Percentiles rank a stretch among this genome's conserved stretches.
Evolutionary conservation across 164 flowering plant species (phyloP).

Genomic region (Sedum album): DNA sequence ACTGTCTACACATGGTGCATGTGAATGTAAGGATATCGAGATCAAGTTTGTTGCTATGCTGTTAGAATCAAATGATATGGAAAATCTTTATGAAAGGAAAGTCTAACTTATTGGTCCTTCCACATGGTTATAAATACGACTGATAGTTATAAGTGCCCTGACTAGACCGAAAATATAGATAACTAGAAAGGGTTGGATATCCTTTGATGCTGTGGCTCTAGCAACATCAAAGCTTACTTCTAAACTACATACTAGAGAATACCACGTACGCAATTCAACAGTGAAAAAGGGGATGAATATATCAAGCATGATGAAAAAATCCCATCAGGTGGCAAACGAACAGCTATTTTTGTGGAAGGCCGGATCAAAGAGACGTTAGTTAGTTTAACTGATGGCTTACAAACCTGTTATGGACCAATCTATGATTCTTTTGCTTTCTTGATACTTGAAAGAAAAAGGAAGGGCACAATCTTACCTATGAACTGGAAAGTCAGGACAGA

Average conservation of each 20-base stretch:
- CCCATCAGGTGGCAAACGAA: neutral
- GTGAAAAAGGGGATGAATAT: neutral
- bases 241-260: neutral
- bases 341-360: neutral
- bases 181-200: neutral
- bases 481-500: conserved; percentile 65
- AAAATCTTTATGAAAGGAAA: neutral
- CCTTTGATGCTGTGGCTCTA: neutral
- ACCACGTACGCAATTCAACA: neutral
- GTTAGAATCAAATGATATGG: neutral
- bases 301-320: neutral
- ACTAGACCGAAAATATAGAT: too few relatives aligned
- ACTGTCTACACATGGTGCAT: neutral
- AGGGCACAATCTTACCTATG: conserved; percentile 41
- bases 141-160: too few relatives aligned
- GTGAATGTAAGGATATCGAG: neutral
- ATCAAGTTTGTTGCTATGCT: too few relatives aligned
- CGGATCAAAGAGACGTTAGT: neutral
- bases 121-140: too few relatives aligned
- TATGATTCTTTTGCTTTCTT: neutral
- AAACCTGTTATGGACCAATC: neutral
- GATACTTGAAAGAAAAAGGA: neutral
- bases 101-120: neutral
- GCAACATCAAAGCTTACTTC: neutral
- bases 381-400: neutral